Percentiles rank a stretch among this genome's conserved stretches.
These are phyloP conservation scores for Erucastrum elatum DNA, from an alignment of 345 rosid species.

Conservation along the genomic window DNA sequence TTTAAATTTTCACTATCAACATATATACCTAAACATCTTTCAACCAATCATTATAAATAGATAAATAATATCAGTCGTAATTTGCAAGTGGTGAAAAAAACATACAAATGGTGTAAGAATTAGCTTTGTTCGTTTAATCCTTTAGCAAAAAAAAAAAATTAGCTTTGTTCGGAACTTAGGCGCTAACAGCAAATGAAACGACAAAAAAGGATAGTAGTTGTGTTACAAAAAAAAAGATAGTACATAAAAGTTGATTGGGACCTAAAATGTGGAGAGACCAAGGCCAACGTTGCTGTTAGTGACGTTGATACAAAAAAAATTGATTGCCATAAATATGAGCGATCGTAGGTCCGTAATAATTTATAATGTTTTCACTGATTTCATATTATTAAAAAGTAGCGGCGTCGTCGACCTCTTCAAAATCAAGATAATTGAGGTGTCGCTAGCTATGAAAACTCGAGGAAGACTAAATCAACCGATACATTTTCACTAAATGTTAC, in stretches of 20 bases:
- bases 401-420: background rate
- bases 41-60: conserved; percentile 12
- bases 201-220: background rate
- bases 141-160: too few species aligned
- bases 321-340: background rate
- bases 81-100: background rate
- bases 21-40: background rate
- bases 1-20: background rate
- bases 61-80: background rate
- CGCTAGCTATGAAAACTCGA: background rate
- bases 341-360: background rate
- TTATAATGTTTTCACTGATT: background rate
- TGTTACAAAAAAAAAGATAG: background rate
- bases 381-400: background rate
- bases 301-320: background rate
- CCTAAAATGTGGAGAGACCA: conserved; percentile 26
- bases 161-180: conserved; percentile 1
- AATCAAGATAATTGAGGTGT: background rate
- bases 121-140: background rate
- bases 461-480: background rate
- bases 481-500: background rate
- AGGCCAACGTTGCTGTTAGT: conserved; percentile 20
- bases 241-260: conserved; percentile 19
- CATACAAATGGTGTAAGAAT: background rate
- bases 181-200: conserved; percentile 16